Percentiles rank a stretch among this genome's conserved stretches.
Conservation (phyloP, 1,139 yeast species). For the Pneumocystis wakefieldiae region DNA sequence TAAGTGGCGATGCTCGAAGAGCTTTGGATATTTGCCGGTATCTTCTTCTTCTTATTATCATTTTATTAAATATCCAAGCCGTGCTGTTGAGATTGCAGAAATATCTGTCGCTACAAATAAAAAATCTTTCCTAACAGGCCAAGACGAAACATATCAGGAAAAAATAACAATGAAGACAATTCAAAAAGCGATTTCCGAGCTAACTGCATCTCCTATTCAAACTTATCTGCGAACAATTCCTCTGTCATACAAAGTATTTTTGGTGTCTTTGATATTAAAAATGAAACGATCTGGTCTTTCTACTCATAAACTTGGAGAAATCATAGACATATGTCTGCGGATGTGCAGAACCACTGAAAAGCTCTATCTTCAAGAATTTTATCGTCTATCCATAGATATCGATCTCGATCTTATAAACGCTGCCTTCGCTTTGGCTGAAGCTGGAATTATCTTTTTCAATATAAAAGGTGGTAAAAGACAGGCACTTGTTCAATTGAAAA, state of each 20-base stretch:
- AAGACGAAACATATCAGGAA: conserved; percentile 22
- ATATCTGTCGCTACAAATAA: conserved; percentile 14
- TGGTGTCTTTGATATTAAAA: conserved; percentile 51
- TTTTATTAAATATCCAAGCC: conserved; percentile 10
- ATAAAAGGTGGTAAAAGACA: conserved; percentile 53
- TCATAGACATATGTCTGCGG: conserved; percentile 59
- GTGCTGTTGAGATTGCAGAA: conserved; percentile 86
- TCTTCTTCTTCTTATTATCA: neutral
- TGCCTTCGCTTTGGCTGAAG: conserved; percentile 54
- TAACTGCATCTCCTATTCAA: conserved; percentile 58
- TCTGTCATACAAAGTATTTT: conserved; percentile 52
- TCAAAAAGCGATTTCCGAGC: conserved; percentile 63
- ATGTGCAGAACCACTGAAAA: conserved; percentile 8
- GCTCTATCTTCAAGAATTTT: conserved; percentile 10
- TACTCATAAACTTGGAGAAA: conserved; percentile 56
- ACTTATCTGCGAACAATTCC: conserved; percentile 47
- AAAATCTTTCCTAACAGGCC: conserved; percentile 12
- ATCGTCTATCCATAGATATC: conserved; percentile 16
- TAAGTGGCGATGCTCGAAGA: conserved; percentile 92
- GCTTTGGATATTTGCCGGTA: conserved; percentile 69
- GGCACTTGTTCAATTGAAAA: conserved; percentile 44
- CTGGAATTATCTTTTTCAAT: conserved; percentile 60
- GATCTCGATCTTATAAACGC: conserved; percentile 37
- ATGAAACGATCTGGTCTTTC: conserved; percentile 55
- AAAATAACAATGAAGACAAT: conserved; percentile 57